These are phyloP conservation scores for Aspergillus fumigatus DNA, from an alignment of 2,329 filamentous ascomycete genomes.

Conservation along the genomic window DNA sequence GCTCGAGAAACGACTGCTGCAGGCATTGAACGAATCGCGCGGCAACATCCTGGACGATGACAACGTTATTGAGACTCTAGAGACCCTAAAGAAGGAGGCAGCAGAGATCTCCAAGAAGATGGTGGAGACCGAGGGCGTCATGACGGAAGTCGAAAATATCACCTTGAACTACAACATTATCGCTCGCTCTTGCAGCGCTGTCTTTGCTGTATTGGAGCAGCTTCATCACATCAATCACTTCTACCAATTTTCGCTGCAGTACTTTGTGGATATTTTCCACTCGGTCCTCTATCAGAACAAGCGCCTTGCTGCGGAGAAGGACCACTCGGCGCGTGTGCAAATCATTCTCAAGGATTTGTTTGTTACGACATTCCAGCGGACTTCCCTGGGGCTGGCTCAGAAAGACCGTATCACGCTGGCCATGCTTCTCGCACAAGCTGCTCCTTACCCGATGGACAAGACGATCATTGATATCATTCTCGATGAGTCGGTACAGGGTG, in stretches of 20 bases:
- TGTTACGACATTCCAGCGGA: conserved; percentile 84
- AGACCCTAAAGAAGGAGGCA: conserved; percentile 96
- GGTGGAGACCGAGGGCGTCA: conserved; percentile 92
- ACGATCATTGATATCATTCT: conserved; percentile 79
- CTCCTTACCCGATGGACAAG: conserved; percentile 96
- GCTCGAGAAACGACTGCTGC: conserved; percentile 87
- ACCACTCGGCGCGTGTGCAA: conserved; percentile 76
- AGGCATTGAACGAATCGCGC: conserved; percentile 93
- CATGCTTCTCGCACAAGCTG: conserved; percentile 89
- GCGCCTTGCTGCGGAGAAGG: conserved; percentile 63
- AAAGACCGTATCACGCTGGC: conserved; percentile 92
- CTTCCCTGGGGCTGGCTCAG: conserved; percentile 86
- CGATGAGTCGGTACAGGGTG: conserved; percentile 69
- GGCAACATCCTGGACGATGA: conserved; percentile 98
- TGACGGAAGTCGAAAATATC: conserved; percentile 95
- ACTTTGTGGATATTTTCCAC: conserved; percentile 97
- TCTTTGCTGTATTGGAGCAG: conserved; percentile 95
- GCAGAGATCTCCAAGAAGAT: conserved; percentile 96
- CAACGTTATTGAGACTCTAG: conserved; percentile 94
- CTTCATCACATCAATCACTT: conserved; percentile 98
- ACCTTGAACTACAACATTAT: conserved; percentile 92
- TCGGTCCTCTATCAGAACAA: conserved; percentile 79
- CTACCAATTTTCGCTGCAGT: conserved; percentile 98
- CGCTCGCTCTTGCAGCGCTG: conserved; percentile 90
- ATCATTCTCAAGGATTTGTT: conserved; percentile 91